These are phyloP conservation scores for Candida vaughaniae DNA, from an alignment of 805 yeast genomes.

Conservation along the genomic window DNA sequence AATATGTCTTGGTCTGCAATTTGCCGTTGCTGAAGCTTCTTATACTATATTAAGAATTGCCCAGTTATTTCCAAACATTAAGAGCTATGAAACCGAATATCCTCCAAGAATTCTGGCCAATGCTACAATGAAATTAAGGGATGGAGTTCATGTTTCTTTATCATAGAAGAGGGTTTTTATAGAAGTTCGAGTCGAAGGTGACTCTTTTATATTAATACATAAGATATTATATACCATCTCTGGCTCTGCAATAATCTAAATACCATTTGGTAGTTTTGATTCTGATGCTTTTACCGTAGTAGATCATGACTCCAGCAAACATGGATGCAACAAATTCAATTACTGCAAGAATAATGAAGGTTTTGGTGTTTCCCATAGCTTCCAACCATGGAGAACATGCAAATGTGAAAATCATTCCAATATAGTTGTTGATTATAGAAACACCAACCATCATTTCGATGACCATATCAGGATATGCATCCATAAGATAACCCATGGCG, in stretches of 20 bases:
- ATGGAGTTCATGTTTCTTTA: slow-evolving; percentile 15
- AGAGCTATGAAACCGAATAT: slow-evolving; percentile 20
- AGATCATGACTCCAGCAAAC: slow-evolving; percentile 28
- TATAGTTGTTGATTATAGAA: slow-evolving; percentile 35
- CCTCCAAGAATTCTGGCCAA: slow-evolving; percentile 31
- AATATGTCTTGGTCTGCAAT: slow-evolving; percentile 57
- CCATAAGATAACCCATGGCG: slow-evolving; percentile 39
- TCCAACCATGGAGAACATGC: slow-evolving; percentile 40
- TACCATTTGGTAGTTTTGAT: slow-evolving; percentile 34
- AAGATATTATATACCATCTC: slow-evolving; percentile 20
- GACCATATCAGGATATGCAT: slow-evolving; percentile 40
- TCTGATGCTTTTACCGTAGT: slow-evolving; percentile 34
- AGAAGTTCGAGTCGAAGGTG: too few relatives aligned
- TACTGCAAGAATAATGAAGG: slow-evolving; percentile 36
- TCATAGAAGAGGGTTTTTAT: too few relatives aligned
- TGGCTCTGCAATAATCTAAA: slow-evolving; percentile 24
- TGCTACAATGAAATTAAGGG: slow-evolving; percentile 27
- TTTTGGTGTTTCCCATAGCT: slow-evolving; percentile 33
- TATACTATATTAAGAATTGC: slow-evolving; percentile 41
- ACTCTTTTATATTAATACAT: too few relatives aligned
- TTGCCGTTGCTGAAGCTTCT: slow-evolving; percentile 55
- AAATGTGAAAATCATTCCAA: slow-evolving; percentile 39
- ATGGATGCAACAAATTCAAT: slow-evolving; percentile 34
- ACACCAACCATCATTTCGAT: slow-evolving; percentile 42
- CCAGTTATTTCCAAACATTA: slow-evolving; percentile 23